A percentile compares a stretch with the other conserved stretches of the same genome.
Evolutionary conservation across 495 filamentous ascomycete species (phyloP).

Genomic region (Neurospora hispaniola): DNA sequence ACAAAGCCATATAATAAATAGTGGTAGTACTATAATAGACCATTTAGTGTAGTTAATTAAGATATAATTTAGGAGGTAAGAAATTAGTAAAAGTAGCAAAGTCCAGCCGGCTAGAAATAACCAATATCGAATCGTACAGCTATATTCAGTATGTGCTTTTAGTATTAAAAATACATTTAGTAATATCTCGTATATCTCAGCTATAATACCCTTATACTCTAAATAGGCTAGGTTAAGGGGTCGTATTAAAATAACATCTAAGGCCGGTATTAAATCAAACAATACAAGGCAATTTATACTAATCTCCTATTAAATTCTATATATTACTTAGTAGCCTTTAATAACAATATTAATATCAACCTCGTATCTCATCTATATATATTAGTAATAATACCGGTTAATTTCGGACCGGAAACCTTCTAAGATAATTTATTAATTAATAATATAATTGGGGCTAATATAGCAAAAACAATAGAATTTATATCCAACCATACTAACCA

Average conservation of each 20-base stretch:
- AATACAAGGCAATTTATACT: not conserved
- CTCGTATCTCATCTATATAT: not conserved
- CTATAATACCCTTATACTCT: not conserved
- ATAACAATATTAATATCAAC: not conserved
- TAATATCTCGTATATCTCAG: not conserved
- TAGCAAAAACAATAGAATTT: too few relatives aligned
- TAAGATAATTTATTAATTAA: too few relatives aligned
- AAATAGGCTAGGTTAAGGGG: not conserved
- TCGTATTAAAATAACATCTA: not conserved
- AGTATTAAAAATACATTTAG: not conserved
- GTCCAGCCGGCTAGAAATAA: not conserved
- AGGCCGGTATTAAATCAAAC: not conserved
- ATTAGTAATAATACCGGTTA: not conserved
- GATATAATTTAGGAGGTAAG: not conserved
- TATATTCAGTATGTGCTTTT: not conserved
- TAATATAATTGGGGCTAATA: too few relatives aligned
- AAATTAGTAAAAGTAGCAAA: not conserved
- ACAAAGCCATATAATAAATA: not conserved
- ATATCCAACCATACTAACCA: too few relatives aligned
- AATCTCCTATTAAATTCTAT: not conserved
- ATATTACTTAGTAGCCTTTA: not conserved
- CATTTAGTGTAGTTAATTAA: not conserved
- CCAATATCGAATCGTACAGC: not conserved
- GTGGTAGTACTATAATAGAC: not conserved
- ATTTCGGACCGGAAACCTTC: not conserved